Base-by-base conservation (phyloP, 176 grass and related monocot species). In the Carex scoparia region DNA sequence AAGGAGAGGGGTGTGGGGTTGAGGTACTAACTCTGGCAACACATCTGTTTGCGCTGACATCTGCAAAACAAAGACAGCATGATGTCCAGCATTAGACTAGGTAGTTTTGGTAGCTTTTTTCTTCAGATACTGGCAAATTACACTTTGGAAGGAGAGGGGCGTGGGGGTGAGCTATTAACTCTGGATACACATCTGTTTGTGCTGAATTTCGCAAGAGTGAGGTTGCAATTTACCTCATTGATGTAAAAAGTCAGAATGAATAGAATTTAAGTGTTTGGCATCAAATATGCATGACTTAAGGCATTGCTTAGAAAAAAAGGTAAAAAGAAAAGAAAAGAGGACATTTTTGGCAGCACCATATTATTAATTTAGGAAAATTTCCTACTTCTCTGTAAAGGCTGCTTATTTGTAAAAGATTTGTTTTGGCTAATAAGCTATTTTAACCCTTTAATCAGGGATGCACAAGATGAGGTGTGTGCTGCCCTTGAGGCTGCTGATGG, bases 381-480 rank as follows among this genome's bases (percentile, higher is more conserved):
- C 10, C 5, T 40, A 18, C 2, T 30, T 64, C n/a, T 64, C 32
- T 65, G 10, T 65, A 11, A 11, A 65, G 30, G 10, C 28, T 65
- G 62, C 10, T 65, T 32, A 10, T 70, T 38, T 44, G 38, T 16
- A 71, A 44, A 46, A 46, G 15, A 71, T 19, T 46, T 37, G 44
- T 42, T 7, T 78, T 79, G 28, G 12, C 54, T 78, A 79, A 79
- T 58, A 49, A 51, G 81, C 14, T 51, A 13, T 3, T 18, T 3
- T 7, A 46, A 31, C 1, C 16, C 31, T 54, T 83, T 16, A 44
- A 61, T 69, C 80, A 91, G 93, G 1, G 79, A 91, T 31, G 85
- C 73, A 63, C 96, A 98, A 88, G 96, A 91, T 3, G 96, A 98
- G 81, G 90, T 98, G 4, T 98, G 96, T 86, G 91, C 89, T 13